Percentiles rank a stretch among this genome's conserved stretches.
phyloP scores from a whole-genome alignment of 2,329 filamentous ascomycete species.

The Epichloe glyceriae region DNA sequence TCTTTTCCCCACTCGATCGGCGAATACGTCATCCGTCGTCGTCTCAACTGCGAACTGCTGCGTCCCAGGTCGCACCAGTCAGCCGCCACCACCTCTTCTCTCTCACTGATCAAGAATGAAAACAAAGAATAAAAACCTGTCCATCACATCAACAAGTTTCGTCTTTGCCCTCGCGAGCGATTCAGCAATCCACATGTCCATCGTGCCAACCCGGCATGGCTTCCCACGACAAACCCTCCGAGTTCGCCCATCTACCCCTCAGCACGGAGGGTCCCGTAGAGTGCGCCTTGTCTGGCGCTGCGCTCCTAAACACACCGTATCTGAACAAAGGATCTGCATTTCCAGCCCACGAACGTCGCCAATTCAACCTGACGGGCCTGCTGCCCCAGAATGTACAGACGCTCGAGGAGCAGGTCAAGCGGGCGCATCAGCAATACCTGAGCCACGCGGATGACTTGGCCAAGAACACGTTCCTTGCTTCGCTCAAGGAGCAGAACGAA shows the following conservation, averaged over 20 bases:
- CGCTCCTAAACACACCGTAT: constrained; percentile 22
- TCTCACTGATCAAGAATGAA: no score
- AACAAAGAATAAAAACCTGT: no score
- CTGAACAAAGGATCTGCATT: constrained; percentile 80
- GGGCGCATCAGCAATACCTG: constrained; percentile 71
- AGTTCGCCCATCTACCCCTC: constrained; percentile 20
- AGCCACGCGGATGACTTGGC: constrained; percentile 50
- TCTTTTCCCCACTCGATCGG: neutral
- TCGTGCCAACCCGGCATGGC: neutral
- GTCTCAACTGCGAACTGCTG: neutral
- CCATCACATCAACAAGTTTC: no score
- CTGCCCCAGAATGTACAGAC: constrained; percentile 61
- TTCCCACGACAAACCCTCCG: constrained; percentile 7
- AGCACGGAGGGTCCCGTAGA: constrained; percentile 23
- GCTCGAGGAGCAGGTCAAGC: constrained; percentile 60
- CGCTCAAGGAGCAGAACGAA: constrained; percentile 73
- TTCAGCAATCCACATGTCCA: no score
- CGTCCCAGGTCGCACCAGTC: neutral
- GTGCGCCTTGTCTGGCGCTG: constrained; percentile 23
- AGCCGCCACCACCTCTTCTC: neutral
- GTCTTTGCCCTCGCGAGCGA: no score
- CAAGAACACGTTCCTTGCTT: constrained; percentile 82
- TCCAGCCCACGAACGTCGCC: constrained; percentile 49
- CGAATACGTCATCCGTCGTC: neutral
- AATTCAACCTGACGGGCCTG: constrained; percentile 60